These are phyloP conservation scores for Guillardia theta DNA, from an alignment of 78 protist species.

Conservation along the genomic window DNA sequence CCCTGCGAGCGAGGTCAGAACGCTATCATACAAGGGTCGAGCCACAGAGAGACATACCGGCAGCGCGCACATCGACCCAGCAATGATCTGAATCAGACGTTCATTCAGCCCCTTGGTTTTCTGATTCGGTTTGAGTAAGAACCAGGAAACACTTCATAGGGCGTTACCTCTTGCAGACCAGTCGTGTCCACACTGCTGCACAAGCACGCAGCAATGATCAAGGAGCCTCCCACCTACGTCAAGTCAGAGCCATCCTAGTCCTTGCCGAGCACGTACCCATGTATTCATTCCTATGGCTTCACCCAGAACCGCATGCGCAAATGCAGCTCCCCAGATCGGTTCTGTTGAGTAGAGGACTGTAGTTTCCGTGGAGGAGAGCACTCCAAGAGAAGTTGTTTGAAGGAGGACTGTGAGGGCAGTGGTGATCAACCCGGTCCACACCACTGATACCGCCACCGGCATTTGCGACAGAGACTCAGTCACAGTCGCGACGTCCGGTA, in stretches of 20 bases:
- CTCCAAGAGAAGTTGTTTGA: not conserved
- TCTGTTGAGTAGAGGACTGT: not conserved
- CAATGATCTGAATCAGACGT: too few species aligned
- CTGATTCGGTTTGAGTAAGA: too few species aligned
- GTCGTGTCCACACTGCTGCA: too few species aligned
- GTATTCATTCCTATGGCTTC: not conserved
- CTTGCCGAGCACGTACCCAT: too few species aligned
- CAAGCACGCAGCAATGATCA: not conserved
- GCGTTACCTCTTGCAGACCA: too few species aligned
- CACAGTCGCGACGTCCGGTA: not conserved
- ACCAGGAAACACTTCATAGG: too few species aligned
- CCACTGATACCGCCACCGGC: not conserved
- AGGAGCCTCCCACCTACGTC: not conserved
- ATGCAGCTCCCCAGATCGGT: not conserved
- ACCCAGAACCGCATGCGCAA: not conserved
- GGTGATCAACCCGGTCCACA: not conserved
- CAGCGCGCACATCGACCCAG: too few species aligned
- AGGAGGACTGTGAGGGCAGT: not conserved
- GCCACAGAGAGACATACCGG: too few species aligned
- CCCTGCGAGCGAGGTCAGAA: too few species aligned
- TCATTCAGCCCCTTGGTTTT: too few species aligned
- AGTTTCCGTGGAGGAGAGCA: not conserved
- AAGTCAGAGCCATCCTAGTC: too few species aligned
- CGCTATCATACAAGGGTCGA: too few species aligned
- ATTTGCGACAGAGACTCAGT: not conserved